Evolutionary conservation across 371 early-diverging fungal species (phyloP).

Genomic region (Gilbertella persicaria): DNA sequence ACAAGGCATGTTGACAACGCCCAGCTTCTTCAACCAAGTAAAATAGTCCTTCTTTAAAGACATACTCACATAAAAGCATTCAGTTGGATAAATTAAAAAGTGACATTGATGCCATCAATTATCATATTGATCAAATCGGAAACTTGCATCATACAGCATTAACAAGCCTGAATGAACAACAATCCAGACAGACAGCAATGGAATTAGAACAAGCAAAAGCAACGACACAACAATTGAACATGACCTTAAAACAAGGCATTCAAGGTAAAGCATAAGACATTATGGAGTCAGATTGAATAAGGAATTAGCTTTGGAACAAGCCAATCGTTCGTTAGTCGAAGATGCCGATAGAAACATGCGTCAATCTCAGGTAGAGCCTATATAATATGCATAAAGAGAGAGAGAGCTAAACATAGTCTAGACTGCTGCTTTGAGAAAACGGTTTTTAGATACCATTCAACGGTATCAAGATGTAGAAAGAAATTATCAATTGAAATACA

Average conservation of each 20-base stretch:
- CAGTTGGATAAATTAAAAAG: conserved; percentile 37
- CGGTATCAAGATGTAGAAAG: conserved; percentile 78
- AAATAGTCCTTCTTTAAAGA: neutral
- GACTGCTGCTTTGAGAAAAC: conserved; percentile 43
- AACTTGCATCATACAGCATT: conserved; percentile 34
- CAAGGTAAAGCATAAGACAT: conserved; percentile 22
- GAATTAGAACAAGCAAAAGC: conserved; percentile 35
- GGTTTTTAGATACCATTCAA: conserved; percentile 77
- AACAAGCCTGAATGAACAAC: conserved; percentile 39
- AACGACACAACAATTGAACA: conserved; percentile 32
- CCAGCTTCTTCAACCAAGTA: conserved; percentile 6
- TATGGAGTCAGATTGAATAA: neutral
- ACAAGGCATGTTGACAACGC: neutral
- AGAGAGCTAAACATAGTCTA: neutral
- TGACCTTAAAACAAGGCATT: conserved; percentile 29
- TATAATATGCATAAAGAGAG: neutral
- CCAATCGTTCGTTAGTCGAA: conserved; percentile 23
- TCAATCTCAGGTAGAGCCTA: conserved; percentile 31
- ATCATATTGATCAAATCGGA: conserved; percentile 36
- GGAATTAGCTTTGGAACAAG: conserved; percentile 28
- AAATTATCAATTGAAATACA: conserved; percentile 75
- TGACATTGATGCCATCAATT: conserved; percentile 31
- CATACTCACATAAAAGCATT: neutral
- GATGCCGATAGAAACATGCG: conserved; percentile 38
- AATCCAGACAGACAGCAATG: conserved; percentile 26